Percentiles rank a stretch among this genome's conserved stretches.
These are phyloP conservation scores for Hypholoma sublateritium DNA, from an alignment of 768 basidiomycete genomes.

Conservation along the genomic window DNA sequence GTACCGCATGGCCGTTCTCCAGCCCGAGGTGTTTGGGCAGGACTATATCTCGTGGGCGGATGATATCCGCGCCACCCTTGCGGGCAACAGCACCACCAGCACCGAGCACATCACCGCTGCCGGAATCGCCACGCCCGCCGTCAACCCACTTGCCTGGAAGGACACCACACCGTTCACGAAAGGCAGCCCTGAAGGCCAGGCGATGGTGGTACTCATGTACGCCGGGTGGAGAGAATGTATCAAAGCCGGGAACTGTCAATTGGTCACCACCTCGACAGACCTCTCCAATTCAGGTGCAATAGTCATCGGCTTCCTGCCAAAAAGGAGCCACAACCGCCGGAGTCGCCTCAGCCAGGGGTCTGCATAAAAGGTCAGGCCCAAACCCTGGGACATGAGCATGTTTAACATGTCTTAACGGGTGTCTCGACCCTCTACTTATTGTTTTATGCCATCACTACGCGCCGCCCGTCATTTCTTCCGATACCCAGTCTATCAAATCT, in stretches of 20 bases:
- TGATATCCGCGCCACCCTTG: slow-evolving; percentile 25
- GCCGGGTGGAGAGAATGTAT: slow-evolving; percentile 43
- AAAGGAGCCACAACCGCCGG: not conserved
- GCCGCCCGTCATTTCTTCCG: no score
- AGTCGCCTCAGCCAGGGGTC: not conserved
- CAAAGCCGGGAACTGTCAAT: slow-evolving; percentile 19
- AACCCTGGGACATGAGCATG: not conserved
- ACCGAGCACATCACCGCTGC: slow-evolving; percentile 26
- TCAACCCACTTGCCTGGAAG: slow-evolving; percentile 39
- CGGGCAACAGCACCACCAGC: slow-evolving; percentile 24
- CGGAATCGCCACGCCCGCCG: slow-evolving; percentile 35
- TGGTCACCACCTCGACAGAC: not conserved
- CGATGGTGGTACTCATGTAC: slow-evolving; percentile 41
- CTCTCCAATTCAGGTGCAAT: not conserved
- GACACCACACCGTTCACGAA: slow-evolving; percentile 32
- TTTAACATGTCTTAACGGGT: not conserved
- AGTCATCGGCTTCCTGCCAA: not conserved
- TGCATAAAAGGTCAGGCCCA: not conserved
- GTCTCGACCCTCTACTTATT: no score
- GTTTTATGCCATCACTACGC: no score
- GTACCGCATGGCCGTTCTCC: slow-evolving; percentile 41
- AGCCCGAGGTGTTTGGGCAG: slow-evolving; percentile 26
- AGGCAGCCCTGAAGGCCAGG: slow-evolving; percentile 41
- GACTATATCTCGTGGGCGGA: slow-evolving; percentile 39
- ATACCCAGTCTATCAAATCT: no score